Percentiles rank a stretch among this genome's conserved stretches.
These are phyloP conservation scores for Polytrichum commune DNA, from an alignment of 225 moss, liverwort and hornwort genomes.

Conservation along the genomic window DNA sequence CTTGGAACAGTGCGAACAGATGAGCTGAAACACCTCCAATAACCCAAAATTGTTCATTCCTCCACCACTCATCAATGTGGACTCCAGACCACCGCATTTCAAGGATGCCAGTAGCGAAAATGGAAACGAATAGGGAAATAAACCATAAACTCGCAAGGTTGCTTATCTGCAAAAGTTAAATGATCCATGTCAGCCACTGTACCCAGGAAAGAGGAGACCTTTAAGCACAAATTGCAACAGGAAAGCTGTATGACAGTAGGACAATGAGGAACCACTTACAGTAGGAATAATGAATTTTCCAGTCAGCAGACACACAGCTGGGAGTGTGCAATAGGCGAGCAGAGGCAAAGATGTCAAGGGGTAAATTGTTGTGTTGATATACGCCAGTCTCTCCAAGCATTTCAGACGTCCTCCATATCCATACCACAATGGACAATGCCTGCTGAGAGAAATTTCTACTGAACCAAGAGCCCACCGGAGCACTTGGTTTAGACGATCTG, in stretches of 20 bases:
- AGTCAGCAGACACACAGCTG: slow-evolving; percentile 87
- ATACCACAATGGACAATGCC: slow-evolving; percentile 96
- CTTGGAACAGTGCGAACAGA: slow-evolving; percentile 88
- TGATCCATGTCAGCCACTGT: background rate
- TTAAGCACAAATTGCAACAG: background rate
- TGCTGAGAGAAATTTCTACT: slow-evolving; percentile 83
- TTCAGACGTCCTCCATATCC: slow-evolving; percentile 82
- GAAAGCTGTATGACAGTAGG: background rate
- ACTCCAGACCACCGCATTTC: slow-evolving; percentile 94
- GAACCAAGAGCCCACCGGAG: slow-evolving; percentile 96
- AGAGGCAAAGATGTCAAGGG: slow-evolving; percentile 89
- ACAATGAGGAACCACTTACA: slow-evolving; percentile 30
- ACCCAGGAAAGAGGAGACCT: background rate
- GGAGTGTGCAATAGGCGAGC: slow-evolving; percentile 85
- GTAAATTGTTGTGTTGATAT: slow-evolving; percentile 88
- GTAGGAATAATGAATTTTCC: slow-evolving; percentile 96
- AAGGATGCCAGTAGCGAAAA: slow-evolving; percentile 88
- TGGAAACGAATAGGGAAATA: slow-evolving; percentile 80
- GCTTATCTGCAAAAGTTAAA: slow-evolving; percentile 60
- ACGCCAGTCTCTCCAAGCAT: slow-evolving; percentile 86
- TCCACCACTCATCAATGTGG: slow-evolving; percentile 97
- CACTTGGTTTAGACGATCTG: slow-evolving; percentile 95
- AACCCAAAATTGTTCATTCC: slow-evolving; percentile 98
- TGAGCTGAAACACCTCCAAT: slow-evolving; percentile 93
- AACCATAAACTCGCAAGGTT: slow-evolving; percentile 88